Evolutionary conservation across 2,329 filamentous ascomycete genomes (phyloP), one percentile per base, ranked within the genome.

Genomic region (Curvularia sp.): DNA sequence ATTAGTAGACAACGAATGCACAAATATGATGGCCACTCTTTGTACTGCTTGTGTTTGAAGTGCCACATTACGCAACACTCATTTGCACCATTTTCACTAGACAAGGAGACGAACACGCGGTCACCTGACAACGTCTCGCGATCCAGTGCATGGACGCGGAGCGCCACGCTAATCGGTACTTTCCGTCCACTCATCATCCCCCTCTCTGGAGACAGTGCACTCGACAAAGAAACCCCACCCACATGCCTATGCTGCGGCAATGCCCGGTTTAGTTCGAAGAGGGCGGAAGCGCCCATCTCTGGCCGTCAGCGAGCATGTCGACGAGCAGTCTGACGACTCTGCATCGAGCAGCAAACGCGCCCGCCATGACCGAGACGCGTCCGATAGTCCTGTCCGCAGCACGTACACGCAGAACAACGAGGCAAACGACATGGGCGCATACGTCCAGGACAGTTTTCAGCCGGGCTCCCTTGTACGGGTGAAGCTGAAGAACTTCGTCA

Each of bases 401-500:
- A 38, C 28, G 34, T 57, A 53, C 12, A 45, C 49, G 21, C 42
- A 42, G 45, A 59, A 60, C 36, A 55, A 49, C 21, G 58, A 55
- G 28, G 8, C 39, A 2, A 49, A 43, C 25, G 18, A 30, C 23
- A 49, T 45, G 23, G 49, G 36, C 9, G 50, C 59, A 27, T 55
- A 65, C 42, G 41, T 7, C 3, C 55, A 70, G 19, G 70, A 72
- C 38, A 60, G 49, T 0, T 72, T 72, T 47, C 70, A 91, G 63
- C 88, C 93, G 2, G 95, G 95, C 10, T 89, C 95, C 9, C 96
- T 99, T 66, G 88, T 97, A 48, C 87, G 93, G 34, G 92, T 99
- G 47, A 89, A 87, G 66, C 84, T 98, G 43, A 86, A 84, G 48
- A 91, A 98, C 77, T 99, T 99, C 69, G 92, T 99, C 54, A 99